Percentiles rank a stretch among this genome's conserved stretches.
Conservation (phyloP, 306 rosid species). For the Prunus mume region DNA sequence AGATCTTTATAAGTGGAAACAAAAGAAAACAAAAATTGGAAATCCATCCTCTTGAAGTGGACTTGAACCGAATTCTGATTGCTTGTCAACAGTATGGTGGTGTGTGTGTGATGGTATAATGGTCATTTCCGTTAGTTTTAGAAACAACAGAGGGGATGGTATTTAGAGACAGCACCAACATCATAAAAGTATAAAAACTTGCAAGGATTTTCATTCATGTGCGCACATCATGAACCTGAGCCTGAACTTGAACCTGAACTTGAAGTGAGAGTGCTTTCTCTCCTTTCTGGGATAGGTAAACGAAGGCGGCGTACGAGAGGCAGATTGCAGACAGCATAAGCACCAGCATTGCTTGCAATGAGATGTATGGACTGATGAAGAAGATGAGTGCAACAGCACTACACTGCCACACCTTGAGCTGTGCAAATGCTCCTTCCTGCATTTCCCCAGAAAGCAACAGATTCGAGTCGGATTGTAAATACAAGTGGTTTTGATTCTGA, state of each 20-base stretch:
- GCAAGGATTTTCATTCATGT: neutral
- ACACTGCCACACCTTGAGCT: constrained; percentile 94
- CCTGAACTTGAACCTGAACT: constrained; percentile 8
- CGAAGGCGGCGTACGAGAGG: constrained; percentile 38
- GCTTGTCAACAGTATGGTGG: neutral
- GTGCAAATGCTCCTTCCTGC: constrained; percentile 97
- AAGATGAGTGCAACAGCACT: constrained; percentile 62
- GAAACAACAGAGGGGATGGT: neutral
- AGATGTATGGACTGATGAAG: constrained; percentile 62
- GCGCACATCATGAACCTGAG: neutral
- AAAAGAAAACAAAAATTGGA: no score
- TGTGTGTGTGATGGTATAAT: neutral
- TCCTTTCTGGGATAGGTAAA: constrained; percentile 45
- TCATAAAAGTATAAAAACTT: neutral
- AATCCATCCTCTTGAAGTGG: neutral
- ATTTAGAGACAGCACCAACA: neutral
- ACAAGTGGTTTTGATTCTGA: neutral
- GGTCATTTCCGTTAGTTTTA: neutral
- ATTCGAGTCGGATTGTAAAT: neutral
- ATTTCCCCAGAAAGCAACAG: constrained; percentile 23
- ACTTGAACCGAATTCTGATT: neutral
- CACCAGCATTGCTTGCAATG: constrained; percentile 55
- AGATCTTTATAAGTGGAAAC: no score
- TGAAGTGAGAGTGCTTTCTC: constrained; percentile 37
- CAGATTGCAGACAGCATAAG: constrained; percentile 48